Conservation (phyloP, 2,329 filamentous ascomycete species). For the Davidsoniella australis region DNA sequence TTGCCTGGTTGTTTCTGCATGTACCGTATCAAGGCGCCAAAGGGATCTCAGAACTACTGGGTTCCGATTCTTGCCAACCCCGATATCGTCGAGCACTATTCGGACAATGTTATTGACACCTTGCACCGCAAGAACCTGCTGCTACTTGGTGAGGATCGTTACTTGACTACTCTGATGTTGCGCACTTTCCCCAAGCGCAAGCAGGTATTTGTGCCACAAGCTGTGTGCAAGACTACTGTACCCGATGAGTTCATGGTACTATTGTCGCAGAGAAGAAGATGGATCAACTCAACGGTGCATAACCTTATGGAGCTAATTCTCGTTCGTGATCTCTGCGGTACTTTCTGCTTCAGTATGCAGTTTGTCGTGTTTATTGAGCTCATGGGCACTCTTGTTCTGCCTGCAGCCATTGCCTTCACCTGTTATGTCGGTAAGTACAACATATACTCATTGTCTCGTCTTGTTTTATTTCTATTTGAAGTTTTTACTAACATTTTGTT, state of each 20-base stretch:
- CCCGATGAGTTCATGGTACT: conserved; percentile 85
- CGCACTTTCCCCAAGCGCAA: conserved; percentile 98
- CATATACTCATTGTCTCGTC: not conserved
- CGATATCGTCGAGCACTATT: conserved; percentile 97
- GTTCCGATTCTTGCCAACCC: conserved; percentile 96
- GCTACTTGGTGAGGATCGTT: conserved; percentile 83
- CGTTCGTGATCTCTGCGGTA: conserved; percentile 89
- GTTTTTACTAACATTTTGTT: not conserved
- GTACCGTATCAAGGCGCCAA: conserved; percentile 98
- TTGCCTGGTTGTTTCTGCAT: conserved; percentile 98
- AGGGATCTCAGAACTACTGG: conserved; percentile 98
- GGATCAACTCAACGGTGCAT: conserved; percentile 99
- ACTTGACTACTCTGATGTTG: conserved; percentile 91
- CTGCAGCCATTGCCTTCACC: conserved; percentile 91
- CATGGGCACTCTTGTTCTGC: conserved; percentile 82
- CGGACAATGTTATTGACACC: conserved; percentile 96
- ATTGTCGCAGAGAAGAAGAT: conserved; percentile 83
- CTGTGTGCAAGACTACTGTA: conserved; percentile 96
- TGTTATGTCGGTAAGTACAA: conserved; percentile 68
- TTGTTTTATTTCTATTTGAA: not conserved
- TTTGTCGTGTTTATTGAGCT: conserved; percentile 95
- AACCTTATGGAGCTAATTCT: conserved; percentile 96
- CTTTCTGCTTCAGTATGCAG: conserved; percentile 99
- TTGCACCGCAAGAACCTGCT: conserved; percentile 95
- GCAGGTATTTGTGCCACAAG: conserved; percentile 95